Evolutionary conservation across 129 eudicot species (phyloP).

Genomic region (Artemisia tridentata): DNA sequence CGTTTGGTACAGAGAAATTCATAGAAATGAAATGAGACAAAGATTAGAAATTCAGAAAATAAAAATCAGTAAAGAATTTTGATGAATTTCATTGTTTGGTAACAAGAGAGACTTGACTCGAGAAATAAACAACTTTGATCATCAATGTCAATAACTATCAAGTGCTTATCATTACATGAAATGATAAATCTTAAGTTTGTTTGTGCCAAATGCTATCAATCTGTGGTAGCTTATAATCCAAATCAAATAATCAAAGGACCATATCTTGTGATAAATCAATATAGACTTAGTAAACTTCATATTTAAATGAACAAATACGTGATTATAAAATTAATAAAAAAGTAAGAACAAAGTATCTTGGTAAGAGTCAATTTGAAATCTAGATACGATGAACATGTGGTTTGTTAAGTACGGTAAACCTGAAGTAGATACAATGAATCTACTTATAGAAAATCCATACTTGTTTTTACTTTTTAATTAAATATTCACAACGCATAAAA

Average conservation of each 20-base stretch:
- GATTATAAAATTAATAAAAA: background rate
- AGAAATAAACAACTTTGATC: no score
- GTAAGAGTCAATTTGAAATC: slow-evolving; percentile 8
- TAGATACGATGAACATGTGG: slow-evolving; percentile 24
- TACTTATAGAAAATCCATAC: background rate
- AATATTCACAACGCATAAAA: slow-evolving; percentile 3
- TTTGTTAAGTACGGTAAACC: slow-evolving; percentile 15
- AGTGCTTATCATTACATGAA: no score
- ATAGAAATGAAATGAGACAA: no score
- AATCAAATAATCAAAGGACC: background rate
- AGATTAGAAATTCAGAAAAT: no score
- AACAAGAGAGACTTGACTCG: no score
- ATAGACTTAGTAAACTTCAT: background rate
- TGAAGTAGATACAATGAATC: slow-evolving; percentile 25
- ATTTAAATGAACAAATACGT: background rate
- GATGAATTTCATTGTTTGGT: no score
- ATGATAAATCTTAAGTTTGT: no score
- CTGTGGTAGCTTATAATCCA: no score
- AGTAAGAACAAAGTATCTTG: slow-evolving; percentile 12
- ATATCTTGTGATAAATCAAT: background rate
- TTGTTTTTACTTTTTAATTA: background rate
- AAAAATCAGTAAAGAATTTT: no score
- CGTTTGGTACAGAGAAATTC: no score
- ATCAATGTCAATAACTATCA: no score
- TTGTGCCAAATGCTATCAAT: no score